Conservation (phyloP, 1,284 basidiomycete genomes). For the Rhodotorula sp. region DNA sequence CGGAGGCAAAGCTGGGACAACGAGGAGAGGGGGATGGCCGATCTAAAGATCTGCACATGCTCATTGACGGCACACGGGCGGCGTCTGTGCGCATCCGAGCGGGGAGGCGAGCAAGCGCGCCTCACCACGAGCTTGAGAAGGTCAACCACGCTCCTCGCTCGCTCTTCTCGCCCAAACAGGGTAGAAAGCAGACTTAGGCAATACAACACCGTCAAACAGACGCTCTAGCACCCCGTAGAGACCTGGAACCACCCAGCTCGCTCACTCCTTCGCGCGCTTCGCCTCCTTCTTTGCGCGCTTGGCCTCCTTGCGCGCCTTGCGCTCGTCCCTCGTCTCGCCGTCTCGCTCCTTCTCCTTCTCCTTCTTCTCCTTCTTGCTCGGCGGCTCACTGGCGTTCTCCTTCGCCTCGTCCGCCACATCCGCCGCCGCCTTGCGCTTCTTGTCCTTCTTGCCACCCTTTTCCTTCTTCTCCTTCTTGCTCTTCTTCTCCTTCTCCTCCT, state of each 20-base stretch:
- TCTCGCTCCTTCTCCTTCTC: conserved; percentile 4
- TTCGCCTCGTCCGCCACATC: neutral
- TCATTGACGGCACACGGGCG: too few species aligned
- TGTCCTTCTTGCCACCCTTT: conserved; percentile 4
- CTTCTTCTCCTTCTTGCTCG: conserved; percentile 23
- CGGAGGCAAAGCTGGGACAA: neutral
- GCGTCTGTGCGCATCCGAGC: too few species aligned
- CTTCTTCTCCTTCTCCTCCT: conserved; percentile 3
- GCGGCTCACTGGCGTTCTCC: conserved; percentile 19
- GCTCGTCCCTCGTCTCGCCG: conserved; percentile 16
- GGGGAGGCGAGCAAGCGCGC: neutral
- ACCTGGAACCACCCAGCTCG: neutral
- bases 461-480: conserved; percentile 16
- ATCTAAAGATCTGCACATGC: too few species aligned
- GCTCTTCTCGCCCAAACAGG: neutral
- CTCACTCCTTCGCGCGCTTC: neutral
- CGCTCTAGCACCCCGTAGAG: neutral
- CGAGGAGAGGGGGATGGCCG: neutral
- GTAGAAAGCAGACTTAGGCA: neutral
- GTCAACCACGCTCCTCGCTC: neutral
- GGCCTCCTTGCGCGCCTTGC: conserved; percentile 20
- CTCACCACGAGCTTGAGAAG: neutral
- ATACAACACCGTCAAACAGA: neutral
- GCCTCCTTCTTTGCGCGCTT: conserved; percentile 27
- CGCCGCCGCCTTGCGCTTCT: conserved; percentile 1